Percentiles rank a stretch among this genome's conserved stretches.
Conservation (phyloP, 192 early-diverging fungal species). For the Mortierella hygrophila region DNA sequence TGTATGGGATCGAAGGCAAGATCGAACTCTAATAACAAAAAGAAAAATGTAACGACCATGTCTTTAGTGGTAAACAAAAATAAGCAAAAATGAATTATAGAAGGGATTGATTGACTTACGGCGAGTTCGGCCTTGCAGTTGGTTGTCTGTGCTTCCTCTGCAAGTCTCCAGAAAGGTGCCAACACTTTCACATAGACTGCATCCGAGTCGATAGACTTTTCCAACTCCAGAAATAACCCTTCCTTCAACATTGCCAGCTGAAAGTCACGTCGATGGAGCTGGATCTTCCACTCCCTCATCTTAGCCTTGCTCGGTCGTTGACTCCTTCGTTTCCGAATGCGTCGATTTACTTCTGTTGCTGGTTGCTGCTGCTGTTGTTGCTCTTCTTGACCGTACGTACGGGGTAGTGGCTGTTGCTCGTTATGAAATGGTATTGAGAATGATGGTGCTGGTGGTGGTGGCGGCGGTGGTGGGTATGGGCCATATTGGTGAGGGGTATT, state of each 20-base stretch:
- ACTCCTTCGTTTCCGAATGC: background rate
- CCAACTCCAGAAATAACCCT: constrained; percentile 45
- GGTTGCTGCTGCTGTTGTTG: background rate
- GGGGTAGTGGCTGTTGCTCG: background rate
- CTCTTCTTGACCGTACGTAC: no score
- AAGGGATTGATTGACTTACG: constrained; percentile 11
- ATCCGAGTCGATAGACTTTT: constrained; percentile 36
- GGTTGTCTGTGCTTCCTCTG: constrained; percentile 43
- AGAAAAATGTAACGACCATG: no score
- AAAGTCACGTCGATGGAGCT: constrained; percentile 35
- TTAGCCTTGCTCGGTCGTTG: constrained; percentile 22
- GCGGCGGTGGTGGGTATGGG: background rate
- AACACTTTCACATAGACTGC: constrained; percentile 50
- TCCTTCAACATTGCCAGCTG: constrained; percentile 40
- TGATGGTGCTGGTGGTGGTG: background rate
- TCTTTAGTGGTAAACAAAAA: background rate
- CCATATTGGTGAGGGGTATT: background rate
- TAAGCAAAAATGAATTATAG: background rate
- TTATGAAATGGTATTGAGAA: background rate
- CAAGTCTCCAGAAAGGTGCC: constrained; percentile 50
- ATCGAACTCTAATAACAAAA: constrained; percentile 19
- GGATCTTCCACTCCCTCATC: constrained; percentile 33
- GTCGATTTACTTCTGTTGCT: background rate
- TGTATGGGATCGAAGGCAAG: constrained; percentile 37
- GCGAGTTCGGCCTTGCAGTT: constrained; percentile 42